A percentile compares a stretch with the other conserved stretches of the same genome.
Conservation (phyloP, 2,329 filamentous ascomycete species). For the Macrophomina phaseolina region DNA sequence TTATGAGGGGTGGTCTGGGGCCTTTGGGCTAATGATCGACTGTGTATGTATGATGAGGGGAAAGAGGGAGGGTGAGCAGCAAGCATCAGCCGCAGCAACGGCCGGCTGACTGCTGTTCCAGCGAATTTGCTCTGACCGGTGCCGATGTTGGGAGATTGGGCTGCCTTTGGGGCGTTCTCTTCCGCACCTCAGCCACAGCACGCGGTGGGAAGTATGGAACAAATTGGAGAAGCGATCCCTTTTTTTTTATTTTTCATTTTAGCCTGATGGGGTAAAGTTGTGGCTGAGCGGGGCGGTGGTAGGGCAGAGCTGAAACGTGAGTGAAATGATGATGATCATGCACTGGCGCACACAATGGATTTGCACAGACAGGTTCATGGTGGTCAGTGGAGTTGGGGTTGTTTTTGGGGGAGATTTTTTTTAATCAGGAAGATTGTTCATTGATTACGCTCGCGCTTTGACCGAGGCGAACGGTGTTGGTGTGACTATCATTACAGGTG, state of each 20-base stretch:
- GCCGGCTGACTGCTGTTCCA: not conserved
- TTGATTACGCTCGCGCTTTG: not conserved
- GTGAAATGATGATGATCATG: slow-evolving; percentile 22
- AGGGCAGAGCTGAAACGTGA: not conserved
- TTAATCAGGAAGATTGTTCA: not conserved
- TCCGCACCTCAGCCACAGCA: too few relatives aligned
- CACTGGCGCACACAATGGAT: not conserved
- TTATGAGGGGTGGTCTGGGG: too few relatives aligned
- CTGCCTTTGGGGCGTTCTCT: too few relatives aligned
- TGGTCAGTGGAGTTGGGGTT: too few relatives aligned
- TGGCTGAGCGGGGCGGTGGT: too few relatives aligned
- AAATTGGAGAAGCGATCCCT: too few relatives aligned
- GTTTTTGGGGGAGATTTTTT: too few relatives aligned
- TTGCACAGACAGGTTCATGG: too few relatives aligned
- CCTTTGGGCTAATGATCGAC: not conserved
- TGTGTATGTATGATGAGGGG: not conserved
- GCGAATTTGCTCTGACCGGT: not conserved
- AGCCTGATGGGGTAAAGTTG: too few relatives aligned
- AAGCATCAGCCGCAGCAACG: not conserved
- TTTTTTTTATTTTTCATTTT: too few relatives aligned
- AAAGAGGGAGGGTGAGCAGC: not conserved
- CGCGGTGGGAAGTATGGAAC: too few relatives aligned
- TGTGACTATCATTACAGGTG: slow-evolving; percentile 13
- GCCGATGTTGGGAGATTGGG: not conserved
- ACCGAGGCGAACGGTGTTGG: not conserved